Percentiles rank a stretch among this genome's conserved stretches.
phyloP scores from a whole-genome alignment of 495 filamentous ascomycete species.

The Astrothelium subdiscretum region DNA sequence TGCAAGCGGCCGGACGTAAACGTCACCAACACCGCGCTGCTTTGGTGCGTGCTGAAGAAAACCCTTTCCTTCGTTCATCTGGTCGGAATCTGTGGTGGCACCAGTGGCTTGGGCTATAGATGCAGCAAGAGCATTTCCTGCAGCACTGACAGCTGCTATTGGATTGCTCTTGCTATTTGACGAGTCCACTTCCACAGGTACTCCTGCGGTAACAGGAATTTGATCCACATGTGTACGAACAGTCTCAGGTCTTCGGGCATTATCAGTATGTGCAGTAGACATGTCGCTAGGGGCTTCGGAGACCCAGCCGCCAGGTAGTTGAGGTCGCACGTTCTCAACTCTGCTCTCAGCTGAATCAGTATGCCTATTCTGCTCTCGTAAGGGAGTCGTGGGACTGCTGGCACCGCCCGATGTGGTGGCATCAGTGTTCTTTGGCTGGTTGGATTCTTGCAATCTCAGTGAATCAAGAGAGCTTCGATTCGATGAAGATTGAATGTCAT shows the following conservation, averaged over 20 bases:
- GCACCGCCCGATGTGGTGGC: neutral
- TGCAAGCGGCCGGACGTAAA: constrained; percentile 17
- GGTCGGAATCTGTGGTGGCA: neutral
- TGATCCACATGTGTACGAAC: neutral
- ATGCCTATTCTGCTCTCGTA: neutral
- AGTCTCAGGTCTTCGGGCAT: neutral
- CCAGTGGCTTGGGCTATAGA: neutral
- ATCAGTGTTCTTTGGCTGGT: neutral
- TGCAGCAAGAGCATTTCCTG: constrained; percentile 23
- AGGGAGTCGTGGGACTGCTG: neutral
- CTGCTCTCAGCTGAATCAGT: neutral
- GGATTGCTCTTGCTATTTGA: constrained; percentile 9
- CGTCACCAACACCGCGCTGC: constrained; percentile 10
- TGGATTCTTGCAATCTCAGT: neutral
- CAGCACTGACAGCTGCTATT: constrained; percentile 18
- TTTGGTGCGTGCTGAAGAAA: neutral
- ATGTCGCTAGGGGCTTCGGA: constrained; percentile 34
- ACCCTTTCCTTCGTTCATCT: neutral
- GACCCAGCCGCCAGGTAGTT: constrained; percentile 54
- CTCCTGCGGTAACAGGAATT: neutral
- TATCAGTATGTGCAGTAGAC: neutral
- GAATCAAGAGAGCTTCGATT: neutral
- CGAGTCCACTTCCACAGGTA: neutral
- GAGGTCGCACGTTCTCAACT: constrained; percentile 39
- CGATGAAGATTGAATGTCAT: constrained; percentile 17